Conservation (phyloP, 768 basidiomycete genomes). For the Hygrocybe coccinea region DNA sequence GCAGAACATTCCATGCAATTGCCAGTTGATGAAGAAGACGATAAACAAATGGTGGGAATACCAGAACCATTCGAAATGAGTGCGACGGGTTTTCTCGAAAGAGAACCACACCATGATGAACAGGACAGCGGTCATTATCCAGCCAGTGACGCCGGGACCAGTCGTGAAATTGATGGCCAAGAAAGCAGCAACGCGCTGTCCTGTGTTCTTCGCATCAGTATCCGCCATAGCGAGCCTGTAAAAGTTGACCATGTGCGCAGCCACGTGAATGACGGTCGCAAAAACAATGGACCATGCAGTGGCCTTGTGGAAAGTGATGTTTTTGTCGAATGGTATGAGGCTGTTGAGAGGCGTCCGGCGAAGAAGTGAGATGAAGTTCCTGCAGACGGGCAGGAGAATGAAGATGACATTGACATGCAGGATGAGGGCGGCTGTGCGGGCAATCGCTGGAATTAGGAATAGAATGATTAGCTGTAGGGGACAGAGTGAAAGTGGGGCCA, state of each 20-base stretch:
- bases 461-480: slow-evolving; percentile 34
- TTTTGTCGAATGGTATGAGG: slow-evolving; percentile 91
- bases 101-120: slow-evolving; percentile 83
- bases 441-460: slow-evolving; percentile 56
- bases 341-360: slow-evolving; percentile 81
- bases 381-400: slow-evolving; percentile 92
- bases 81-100: slow-evolving; percentile 69
- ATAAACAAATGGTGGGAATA: slow-evolving; percentile 87
- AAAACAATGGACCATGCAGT: slow-evolving; percentile 87
- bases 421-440: slow-evolving; percentile 83
- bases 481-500: slow-evolving; percentile 23
- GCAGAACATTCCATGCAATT: slow-evolving; percentile 94
- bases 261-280: slow-evolving; percentile 69
- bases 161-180: slow-evolving; percentile 74
- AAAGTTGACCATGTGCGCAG: slow-evolving; percentile 86
- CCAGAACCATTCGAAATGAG: slow-evolving; percentile 86
- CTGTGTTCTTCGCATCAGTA: slow-evolving; percentile 47
- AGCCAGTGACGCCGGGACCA: slow-evolving; percentile 78
- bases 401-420: slow-evolving; percentile 89
- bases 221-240: slow-evolving; percentile 56
- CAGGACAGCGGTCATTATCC: slow-evolving; percentile 78
- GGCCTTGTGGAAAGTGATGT: slow-evolving; percentile 85
- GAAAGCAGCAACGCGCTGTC: slow-evolving; percentile 63
- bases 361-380: slow-evolving; percentile 87
- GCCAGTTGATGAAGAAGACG: slow-evolving; percentile 91